These are phyloP conservation scores for Rhypophila decipiens DNA, from an alignment of 495 filamentous ascomycete genomes.

Conservation along the genomic window DNA sequence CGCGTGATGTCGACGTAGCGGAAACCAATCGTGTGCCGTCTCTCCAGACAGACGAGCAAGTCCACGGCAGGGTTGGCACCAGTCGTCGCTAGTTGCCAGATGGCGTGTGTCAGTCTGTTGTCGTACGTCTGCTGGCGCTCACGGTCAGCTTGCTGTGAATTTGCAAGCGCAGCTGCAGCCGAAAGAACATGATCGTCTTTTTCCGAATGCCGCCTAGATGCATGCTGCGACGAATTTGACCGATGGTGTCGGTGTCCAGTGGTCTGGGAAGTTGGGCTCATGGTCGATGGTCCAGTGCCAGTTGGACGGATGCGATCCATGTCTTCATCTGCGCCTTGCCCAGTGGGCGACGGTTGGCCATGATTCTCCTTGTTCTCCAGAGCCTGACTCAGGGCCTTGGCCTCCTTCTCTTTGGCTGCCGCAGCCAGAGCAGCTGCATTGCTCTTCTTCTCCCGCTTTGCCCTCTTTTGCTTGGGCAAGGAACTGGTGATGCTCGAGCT, in stretches of 20 bases:
- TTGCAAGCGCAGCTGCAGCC: constrained; percentile 30
- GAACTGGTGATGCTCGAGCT: constrained; percentile 83
- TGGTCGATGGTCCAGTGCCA: constrained; percentile 17
- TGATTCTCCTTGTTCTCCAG: constrained; percentile 40
- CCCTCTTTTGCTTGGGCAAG: constrained; percentile 51
- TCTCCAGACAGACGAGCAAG: constrained; percentile 85
- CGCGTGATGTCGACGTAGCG: constrained; percentile 93
- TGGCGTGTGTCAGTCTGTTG: constrained; percentile 76
- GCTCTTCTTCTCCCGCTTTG: constrained; percentile 53
- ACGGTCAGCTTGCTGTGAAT: constrained; percentile 43
- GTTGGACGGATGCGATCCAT: constrained; percentile 31
- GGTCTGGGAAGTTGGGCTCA: constrained; percentile 19
- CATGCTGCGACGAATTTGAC: constrained; percentile 20
- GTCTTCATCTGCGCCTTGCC: constrained; percentile 26
- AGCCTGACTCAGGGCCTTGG: constrained; percentile 30
- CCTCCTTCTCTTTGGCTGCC: constrained; percentile 24
- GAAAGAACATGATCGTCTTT: constrained; percentile 36
- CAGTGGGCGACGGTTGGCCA: constrained; percentile 11
- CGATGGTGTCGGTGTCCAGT: constrained; percentile 21
- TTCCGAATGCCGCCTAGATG: constrained; percentile 17
- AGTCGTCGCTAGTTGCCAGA: constrained; percentile 90
- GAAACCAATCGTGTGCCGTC: constrained; percentile 88
- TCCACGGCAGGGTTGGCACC: constrained; percentile 93
- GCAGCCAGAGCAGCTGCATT: constrained; percentile 8
- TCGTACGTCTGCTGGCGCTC: constrained; percentile 80